Percentiles rank a stretch among this genome's conserved stretches.
Evolutionary conservation across 345 rosid species (phyloP).

Genomic region (Bruguiera parviflora): DNA sequence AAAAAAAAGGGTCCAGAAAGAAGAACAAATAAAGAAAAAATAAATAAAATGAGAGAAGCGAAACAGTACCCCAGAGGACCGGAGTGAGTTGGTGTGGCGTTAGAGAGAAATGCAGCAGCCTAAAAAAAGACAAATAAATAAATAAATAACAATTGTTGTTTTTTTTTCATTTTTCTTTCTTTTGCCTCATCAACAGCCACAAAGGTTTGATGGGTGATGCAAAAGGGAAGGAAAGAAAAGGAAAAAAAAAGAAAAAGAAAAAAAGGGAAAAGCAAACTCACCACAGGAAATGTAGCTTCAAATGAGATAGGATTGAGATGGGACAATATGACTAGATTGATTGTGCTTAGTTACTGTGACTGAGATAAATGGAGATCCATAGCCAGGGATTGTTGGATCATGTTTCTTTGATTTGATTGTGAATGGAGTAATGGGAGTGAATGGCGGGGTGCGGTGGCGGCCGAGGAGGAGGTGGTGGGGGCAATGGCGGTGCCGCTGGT

Average conservation of each 20-base stretch:
- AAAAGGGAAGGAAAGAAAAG: background rate
- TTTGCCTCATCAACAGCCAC: conserved; percentile 2
- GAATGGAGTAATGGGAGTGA: background rate
- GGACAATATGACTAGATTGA: background rate
- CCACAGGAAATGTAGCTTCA: conserved; percentile 40
- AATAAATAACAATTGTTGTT: background rate
- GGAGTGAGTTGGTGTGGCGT: no score
- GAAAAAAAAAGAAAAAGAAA: no score
- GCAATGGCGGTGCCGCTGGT: conserved; percentile 10
- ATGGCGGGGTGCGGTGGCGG: background rate
- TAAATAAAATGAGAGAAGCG: no score
- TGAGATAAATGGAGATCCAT: conserved; percentile 26
- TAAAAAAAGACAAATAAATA: no score
- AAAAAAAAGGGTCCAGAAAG: no score
- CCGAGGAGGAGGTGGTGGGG: conserved; percentile 7
- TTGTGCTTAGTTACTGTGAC: background rate
- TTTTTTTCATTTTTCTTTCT: background rate
- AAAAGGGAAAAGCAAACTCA: conserved; percentile 15
- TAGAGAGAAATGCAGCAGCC: no score
- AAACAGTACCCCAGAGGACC: no score
- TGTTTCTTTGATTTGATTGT: background rate
- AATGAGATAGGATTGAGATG: background rate
- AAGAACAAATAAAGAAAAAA: no score
- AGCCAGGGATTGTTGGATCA: background rate
- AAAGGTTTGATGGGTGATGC: background rate